Evolutionary conservation across 2,329 filamentous ascomycete species (phyloP).

Genomic region (Exophiala spinifera): DNA sequence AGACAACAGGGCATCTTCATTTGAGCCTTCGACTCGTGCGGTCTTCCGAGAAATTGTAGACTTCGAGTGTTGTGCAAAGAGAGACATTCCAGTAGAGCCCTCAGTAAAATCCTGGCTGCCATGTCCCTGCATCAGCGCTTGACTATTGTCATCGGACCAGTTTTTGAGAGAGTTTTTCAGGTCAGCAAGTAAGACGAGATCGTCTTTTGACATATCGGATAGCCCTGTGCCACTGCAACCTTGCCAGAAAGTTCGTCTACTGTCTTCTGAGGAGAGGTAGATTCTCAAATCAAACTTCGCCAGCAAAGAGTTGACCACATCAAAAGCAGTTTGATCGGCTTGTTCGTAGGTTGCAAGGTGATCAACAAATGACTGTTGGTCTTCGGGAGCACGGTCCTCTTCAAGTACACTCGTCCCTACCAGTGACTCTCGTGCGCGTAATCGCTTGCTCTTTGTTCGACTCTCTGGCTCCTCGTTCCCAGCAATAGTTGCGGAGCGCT

Average conservation of each 20-base stretch:
- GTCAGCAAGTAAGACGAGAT: conserved; percentile 39
- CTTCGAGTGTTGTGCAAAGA: conserved; percentile 57
- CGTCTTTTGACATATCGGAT: conserved; percentile 20
- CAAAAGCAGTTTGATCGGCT: conserved; percentile 58
- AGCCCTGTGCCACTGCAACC: not conserved
- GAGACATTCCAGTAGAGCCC: conserved; percentile 48
- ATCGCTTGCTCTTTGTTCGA: conserved; percentile 58
- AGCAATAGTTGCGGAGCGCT: conserved; percentile 60
- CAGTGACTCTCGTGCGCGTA: conserved; percentile 58
- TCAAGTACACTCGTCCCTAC: conserved; percentile 45
- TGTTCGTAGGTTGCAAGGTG: conserved; percentile 52
- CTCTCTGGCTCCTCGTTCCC: conserved; percentile 57
- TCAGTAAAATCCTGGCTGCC: conserved; percentile 48
- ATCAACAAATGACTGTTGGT: conserved; percentile 53
- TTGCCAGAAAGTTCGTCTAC: conserved; percentile 34
- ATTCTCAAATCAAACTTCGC: conserved; percentile 49
- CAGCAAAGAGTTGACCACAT: conserved; percentile 52
- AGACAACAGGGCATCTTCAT: conserved; percentile 35
- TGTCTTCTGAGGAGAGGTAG: conserved; percentile 30
- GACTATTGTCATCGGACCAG: conserved; percentile 47
- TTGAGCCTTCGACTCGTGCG: conserved; percentile 39
- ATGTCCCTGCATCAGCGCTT: conserved; percentile 47
- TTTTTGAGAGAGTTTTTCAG: conserved; percentile 42
- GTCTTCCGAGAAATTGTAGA: conserved; percentile 41
- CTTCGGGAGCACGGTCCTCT: conserved; percentile 51